A percentile compares a stretch with the other conserved stretches of the same genome.
phyloP scores from a whole-genome alignment of 2,329 filamentous ascomycete species.

The Cladosporium sp. region DNA sequence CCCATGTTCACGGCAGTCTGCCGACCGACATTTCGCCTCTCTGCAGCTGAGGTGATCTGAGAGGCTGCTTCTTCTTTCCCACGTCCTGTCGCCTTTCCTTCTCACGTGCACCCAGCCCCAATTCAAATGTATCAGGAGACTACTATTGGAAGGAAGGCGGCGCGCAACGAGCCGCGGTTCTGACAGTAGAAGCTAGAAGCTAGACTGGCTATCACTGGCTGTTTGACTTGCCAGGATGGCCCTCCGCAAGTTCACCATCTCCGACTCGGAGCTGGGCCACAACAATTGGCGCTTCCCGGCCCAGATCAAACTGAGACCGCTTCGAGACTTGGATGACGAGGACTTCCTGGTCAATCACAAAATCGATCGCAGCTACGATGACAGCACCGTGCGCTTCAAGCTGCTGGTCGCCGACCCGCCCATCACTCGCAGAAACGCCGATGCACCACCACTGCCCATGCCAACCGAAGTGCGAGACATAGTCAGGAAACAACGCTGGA shows the following conservation, averaged over 20 bases:
- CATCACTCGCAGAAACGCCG: conserved; percentile 29
- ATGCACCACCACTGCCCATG: conserved; percentile 32
- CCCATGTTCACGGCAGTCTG: conserved; percentile 5
- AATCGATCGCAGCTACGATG: conserved; percentile 39
- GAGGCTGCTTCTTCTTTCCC: neutral
- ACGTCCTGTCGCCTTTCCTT: neutral
- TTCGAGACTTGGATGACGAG: conserved; percentile 35
- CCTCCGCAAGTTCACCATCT: conserved; percentile 34
- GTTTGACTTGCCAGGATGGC: neutral
- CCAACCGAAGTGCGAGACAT: conserved; percentile 27
- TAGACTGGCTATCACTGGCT: neutral
- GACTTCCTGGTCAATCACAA: conserved; percentile 38
- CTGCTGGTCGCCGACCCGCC: conserved; percentile 27
- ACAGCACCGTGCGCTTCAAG: conserved; percentile 38
- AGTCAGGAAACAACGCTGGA: conserved; percentile 35
- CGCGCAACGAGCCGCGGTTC: conserved; percentile 2
- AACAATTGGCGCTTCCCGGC: conserved; percentile 35
- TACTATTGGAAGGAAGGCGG: neutral
- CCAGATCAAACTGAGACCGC: conserved; percentile 31
- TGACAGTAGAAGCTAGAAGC: conserved; percentile 2
- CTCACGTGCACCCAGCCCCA: neutral
- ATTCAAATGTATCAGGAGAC: conserved; percentile 8
- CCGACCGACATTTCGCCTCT: conserved; percentile 16
- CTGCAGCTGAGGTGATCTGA: neutral
- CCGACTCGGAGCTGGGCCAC: conserved; percentile 37